Base-by-base conservation (phyloP, 225 moss, liverwort and hornwort genomes). In the Thuidium tamariscinum region DNA sequence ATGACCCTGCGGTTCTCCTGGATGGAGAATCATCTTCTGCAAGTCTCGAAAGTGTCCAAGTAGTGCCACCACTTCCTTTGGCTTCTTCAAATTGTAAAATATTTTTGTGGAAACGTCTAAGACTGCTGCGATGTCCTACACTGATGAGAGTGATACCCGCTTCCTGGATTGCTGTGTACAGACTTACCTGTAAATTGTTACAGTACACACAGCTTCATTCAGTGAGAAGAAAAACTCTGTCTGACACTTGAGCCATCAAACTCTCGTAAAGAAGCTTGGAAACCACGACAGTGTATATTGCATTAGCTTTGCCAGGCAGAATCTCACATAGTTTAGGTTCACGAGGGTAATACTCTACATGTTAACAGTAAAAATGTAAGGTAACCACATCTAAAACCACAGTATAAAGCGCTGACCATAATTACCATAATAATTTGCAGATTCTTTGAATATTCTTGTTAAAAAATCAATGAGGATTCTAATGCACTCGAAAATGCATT, bases 41-140 rank as follows among this genome's bases (percentile, higher is more conserved):
- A 84, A 97, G 87, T 68, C 88, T 91, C 19, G 91, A 91, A 75
- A 99, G 52, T 65, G 87, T 82, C 98, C 98, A 99, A 71, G 92
- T 95, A 57, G 89, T 88, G 71, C 89, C 85, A 72, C 32, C 79
- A 49, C 86, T 88, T 82, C 80, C 93, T 62, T 90, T 64, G 51
- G 87, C 86, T 84, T 88, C 91, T 80, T 84, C 89, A 61, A 99
- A 89, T 86, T 91, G 92, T 76, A 97, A 90, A 67, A 99, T 86
- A 25, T 94, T 90, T 54, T 87, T 81, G 88, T 99, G 98, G 79
- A 95, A 97, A 70, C 86, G 91, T 44, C 84, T 91, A 68, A 99
- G 96, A 54, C 96, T 97, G 88, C 92, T 95, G 82, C 98, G 95
- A 77, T 99, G 98, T 74, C 98, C 98, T 73, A 96, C 98, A 79